Conservation (phyloP, 495 filamentous ascomycete species). For the Pseudomonodictys pantanalensis region DNA sequence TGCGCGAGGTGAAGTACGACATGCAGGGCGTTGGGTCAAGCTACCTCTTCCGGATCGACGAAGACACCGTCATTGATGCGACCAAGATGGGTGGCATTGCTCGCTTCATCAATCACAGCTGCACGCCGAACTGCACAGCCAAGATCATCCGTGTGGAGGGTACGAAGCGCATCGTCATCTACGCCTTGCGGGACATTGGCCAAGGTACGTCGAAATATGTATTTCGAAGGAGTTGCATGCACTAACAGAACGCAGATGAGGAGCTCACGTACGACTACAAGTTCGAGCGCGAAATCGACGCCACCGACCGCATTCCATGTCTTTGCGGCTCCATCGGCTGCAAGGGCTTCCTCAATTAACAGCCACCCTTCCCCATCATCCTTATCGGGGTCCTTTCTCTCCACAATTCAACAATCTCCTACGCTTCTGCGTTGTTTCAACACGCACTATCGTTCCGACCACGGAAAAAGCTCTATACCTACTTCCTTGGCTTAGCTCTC, state of each 20-base stretch:
- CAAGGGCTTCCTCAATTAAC: constrained; percentile 98
- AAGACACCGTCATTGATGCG: constrained; percentile 95
- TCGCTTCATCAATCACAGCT: constrained; percentile 98
- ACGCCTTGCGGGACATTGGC: constrained; percentile 89
- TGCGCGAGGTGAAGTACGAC: constrained; percentile 85
- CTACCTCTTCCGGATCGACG: constrained; percentile 97
- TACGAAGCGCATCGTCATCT: constrained; percentile 98
- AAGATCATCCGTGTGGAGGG: constrained; percentile 99
- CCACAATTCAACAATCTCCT: too few species aligned
- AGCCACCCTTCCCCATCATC: too few species aligned
- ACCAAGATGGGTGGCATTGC: constrained; percentile 98
- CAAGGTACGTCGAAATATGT: constrained; percentile 64
- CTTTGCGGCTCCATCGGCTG: constrained; percentile 92
- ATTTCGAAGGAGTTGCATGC: constrained; percentile 4
- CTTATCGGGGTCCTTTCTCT: too few species aligned
- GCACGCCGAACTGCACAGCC: constrained; percentile 95
- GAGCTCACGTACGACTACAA: constrained; percentile 99
- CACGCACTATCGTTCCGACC: too few species aligned
- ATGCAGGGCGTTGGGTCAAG: constrained; percentile 96
- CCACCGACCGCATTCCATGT: constrained; percentile 92
- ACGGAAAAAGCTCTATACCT: too few species aligned
- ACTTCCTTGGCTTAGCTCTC: too few species aligned
- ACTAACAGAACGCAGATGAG: constrained; percentile 71
- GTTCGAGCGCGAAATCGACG: constrained; percentile 94
- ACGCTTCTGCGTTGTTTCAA: too few species aligned